Evolutionary conservation across 2,329 filamentous ascomycete species (phyloP).

Genomic region (Venturia nashicola): DNA sequence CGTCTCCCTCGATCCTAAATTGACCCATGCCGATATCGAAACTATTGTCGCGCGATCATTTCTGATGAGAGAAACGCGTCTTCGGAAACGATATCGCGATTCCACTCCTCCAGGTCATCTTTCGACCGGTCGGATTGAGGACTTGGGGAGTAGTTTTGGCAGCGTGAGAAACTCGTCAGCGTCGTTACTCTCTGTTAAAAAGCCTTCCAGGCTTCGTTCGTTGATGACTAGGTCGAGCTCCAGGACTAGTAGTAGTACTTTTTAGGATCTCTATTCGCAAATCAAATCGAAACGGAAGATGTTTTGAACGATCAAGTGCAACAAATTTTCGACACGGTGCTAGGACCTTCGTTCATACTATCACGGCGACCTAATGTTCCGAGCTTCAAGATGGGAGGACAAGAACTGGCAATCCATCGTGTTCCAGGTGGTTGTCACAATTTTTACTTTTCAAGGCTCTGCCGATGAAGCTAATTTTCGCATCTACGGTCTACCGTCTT

Average conservation of each 20-base stretch:
- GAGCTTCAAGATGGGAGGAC: too few species aligned
- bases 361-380: too few species aligned
- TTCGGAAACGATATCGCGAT: conserved; percentile 2
- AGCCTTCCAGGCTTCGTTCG: background rate
- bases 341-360: too few species aligned
- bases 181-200: background rate
- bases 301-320: too few species aligned
- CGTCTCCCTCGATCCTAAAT: conserved; percentile 1
- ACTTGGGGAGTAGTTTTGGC: background rate
- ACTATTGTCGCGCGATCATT: conserved; percentile 4
- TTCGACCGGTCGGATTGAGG: background rate
- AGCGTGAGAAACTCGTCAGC: background rate
- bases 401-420: too few species aligned
- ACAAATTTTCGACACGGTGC: too few species aligned
- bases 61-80: background rate
- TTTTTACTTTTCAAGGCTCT: too few species aligned
- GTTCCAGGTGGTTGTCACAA: too few species aligned
- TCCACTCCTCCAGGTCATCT: background rate
- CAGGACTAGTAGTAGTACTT: background rate
- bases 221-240: conserved; percentile 1
- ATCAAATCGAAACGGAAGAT: background rate
- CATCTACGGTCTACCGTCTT: too few species aligned
- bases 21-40: conserved; percentile 7
- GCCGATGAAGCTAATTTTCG: too few species aligned
- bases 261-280: background rate